Base-by-base conservation (phyloP, 306 rosid genomes). In the Rosa persica region DNA sequence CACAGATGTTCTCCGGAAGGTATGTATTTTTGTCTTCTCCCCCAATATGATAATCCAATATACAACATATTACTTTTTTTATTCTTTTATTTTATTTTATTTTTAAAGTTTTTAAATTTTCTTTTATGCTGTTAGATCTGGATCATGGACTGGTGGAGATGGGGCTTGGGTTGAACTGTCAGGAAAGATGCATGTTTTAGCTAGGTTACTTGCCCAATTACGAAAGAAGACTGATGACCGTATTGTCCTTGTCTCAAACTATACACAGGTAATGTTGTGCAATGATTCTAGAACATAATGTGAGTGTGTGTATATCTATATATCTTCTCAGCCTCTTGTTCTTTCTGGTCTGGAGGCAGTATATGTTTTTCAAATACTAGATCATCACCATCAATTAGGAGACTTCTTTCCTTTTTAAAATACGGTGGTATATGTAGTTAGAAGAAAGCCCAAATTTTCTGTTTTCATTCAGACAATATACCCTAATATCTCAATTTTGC, bases 101-200 rank as follows among this genome's bases (percentile, higher is more conserved):
- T 30, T 30, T 30, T 30, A 2, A 10, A 1, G 1, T 22, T 58
- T 8, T 22, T 8, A 0, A 39, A 5, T 42, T 12, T 49, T 74
- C 40, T 67, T 51, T 69, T 44, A 30, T 85, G 78, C 67, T 78
- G 66, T 67, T 79, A 94, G 98, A 79, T 87, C 95, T 89, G 97
- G 98, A 67, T 84, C 95, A 74, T 92, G 97, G 98, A 85, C 91
- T 3, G 98, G 97, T 40, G 97, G 93, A 47, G 87, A 89, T 87
- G 98, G 98, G 72, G 87, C 91, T 60, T 94, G 98, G 98, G 93
- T 94, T 77, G 98, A 94, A 82, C 79, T 94, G 67, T 94, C 98
- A 2, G 98, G 98, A 42, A 94, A 94, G 89, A 94, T 94, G 98
- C 97, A 94, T 52, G 97, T 94, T 87, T 84, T 94, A 77, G 97